Evolutionary conservation across 768 basidiomycete genomes (phyloP), one percentile per base, ranked within the genome.

Genomic region (Saitozyma sp.): DNA sequence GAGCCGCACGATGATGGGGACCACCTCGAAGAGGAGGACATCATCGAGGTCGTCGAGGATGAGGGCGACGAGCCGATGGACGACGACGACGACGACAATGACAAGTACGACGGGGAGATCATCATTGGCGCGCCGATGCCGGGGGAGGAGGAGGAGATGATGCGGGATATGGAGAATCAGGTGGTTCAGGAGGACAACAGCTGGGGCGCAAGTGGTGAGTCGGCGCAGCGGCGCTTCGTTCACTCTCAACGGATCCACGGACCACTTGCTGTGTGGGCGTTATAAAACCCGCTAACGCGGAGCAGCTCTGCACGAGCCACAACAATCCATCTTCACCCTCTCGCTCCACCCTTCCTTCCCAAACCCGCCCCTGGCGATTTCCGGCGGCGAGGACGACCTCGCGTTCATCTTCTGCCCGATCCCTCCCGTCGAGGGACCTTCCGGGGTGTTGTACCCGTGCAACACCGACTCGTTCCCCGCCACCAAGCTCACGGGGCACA

Each of bases 351-450:
- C 96, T 0, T 85, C 85, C 13, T 78, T 79, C 66, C 79, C 80
- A 2, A 83, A 82, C 56, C 83, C 88, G 62, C 86, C 89, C 4
- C 83, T 98, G 19, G 93, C 91, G 8, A 88, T 86, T 19, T 92
- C 93, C 0, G 96, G 96, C 37, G 96, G 92, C 17, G 92, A 96
- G 79, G 96, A 98, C 77, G 94, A 98, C 75, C 78, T 90, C 0
- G 96, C 91, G 43, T 98, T 91, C 80, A 85, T 99, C 68, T 99
- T 71, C 65, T 76, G 63, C 49, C 78, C 78, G 1, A 56, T 79
- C 45, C 74, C 77, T 9, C 61, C 74, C 20, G 50, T 51, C 20
- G 62, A 46, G 11, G 43, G 38, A 10, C 58, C 69, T 13, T 59
- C 70, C 37, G 51, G n/a, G 8, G 16, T 9, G 8, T 17, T 17